Conservation (phyloP, 2,329 filamentous ascomycete species). For the Hypoxylon sp. region DNA sequence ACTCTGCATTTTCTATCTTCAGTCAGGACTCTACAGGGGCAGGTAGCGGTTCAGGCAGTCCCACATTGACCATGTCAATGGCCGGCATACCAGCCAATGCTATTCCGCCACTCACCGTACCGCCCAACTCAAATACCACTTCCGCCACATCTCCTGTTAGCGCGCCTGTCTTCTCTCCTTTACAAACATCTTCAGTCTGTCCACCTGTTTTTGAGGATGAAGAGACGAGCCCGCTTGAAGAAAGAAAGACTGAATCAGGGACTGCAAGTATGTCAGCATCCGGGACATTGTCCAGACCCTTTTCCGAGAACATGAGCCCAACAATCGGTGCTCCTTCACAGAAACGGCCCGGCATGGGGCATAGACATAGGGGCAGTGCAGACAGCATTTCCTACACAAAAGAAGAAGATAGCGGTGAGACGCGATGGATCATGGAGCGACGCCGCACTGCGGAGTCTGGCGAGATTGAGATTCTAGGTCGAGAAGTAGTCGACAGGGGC, state of each 20-base stretch:
- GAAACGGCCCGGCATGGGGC: constrained; percentile 56
- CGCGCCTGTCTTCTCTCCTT: constrained; percentile 46
- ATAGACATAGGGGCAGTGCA: constrained; percentile 64
- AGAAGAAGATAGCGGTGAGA: constrained; percentile 72
- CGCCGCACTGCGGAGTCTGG: constrained; percentile 76
- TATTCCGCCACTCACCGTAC: constrained; percentile 41
- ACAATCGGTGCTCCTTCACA: constrained; percentile 44
- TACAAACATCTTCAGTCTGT: constrained; percentile 51
- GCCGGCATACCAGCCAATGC: constrained; percentile 49
- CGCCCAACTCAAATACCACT: constrained; percentile 48
- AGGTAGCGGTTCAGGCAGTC: constrained; percentile 64
- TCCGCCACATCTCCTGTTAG: constrained; percentile 47
- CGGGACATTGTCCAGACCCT: constrained; percentile 36
- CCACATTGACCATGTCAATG: constrained; percentile 64
- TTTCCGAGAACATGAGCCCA: constrained; percentile 47
- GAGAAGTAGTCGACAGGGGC: constrained; percentile 74
- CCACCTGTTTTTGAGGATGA: constrained; percentile 61
- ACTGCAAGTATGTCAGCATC: constrained; percentile 34
- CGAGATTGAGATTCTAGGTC: constrained; percentile 74
- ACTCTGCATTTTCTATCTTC: constrained; percentile 65
- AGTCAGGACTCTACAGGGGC: constrained; percentile 64
- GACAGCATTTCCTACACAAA: constrained; percentile 80
- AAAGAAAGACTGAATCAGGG: background rate
- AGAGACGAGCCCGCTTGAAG: constrained; percentile 50
- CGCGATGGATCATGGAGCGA: constrained; percentile 79